These are phyloP conservation scores for Boechera stricta DNA, from an alignment of 345 rosid species.

Conservation along the genomic window DNA sequence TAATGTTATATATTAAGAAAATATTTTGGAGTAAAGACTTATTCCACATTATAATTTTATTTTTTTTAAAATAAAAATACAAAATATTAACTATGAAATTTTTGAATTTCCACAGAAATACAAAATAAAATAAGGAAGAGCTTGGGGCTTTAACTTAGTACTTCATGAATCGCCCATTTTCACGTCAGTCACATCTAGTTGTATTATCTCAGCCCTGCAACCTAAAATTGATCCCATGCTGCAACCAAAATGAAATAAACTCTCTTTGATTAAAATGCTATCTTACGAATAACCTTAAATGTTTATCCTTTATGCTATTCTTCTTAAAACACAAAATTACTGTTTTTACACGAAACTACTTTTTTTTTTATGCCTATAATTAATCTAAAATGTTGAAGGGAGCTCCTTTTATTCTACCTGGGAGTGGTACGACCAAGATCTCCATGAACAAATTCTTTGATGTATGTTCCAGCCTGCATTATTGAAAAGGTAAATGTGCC, in stretches of 20 bases:
- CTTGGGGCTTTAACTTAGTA: background rate
- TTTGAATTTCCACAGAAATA: background rate
- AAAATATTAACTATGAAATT: too few species aligned
- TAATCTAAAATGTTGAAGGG: background rate
- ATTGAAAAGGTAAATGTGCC: background rate
- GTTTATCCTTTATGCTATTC: background rate
- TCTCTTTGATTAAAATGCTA: slow-evolving; percentile 9
- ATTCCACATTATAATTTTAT: too few species aligned
- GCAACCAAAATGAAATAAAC: slow-evolving; percentile 36
- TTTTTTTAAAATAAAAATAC: too few species aligned
- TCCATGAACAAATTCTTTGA: slow-evolving; percentile 97
- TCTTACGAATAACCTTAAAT: background rate
- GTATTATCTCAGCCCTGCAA: slow-evolving; percentile 92
- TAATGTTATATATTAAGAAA: background rate
- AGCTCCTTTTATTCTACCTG: slow-evolving; percentile 52
- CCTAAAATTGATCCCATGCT: slow-evolving; percentile 85
- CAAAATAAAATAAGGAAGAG: slow-evolving; percentile 2
- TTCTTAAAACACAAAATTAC: background rate
- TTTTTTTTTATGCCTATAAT: background rate
- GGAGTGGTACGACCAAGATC: slow-evolving; percentile 96
- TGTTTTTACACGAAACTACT: too few species aligned
- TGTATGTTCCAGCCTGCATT: slow-evolving; percentile 93
- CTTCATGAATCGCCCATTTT: slow-evolving; percentile 79
- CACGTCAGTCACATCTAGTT: slow-evolving; percentile 88
- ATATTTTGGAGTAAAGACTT: background rate